phyloP scores from a whole-genome alignment of 352 stramenopile genomes.

The Phytophthora lateralis region DNA sequence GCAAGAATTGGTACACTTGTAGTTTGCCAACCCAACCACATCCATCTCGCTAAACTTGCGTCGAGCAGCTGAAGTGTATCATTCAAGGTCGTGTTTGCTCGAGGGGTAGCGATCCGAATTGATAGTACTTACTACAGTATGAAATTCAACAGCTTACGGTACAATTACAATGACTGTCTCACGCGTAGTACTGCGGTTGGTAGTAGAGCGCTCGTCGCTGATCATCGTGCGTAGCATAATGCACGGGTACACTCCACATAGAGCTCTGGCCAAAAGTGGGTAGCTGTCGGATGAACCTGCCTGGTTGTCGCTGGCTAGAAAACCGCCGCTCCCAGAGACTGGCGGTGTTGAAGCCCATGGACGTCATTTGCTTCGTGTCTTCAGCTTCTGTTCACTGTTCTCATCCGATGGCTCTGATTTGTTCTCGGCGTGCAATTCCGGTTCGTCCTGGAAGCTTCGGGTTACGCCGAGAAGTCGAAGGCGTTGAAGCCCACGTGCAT shows the following conservation, averaged over 20 bases:
- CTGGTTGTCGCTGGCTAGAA: background rate
- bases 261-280: slow-evolving; percentile 34
- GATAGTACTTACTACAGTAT: too few species aligned
- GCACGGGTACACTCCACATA: slow-evolving; percentile 22
- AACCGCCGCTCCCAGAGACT: slow-evolving; percentile 9
- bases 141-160: too few species aligned
- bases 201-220: slow-evolving; percentile 12
- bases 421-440: background rate
- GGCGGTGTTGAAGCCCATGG: slow-evolving; percentile 27
- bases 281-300: slow-evolving; percentile 7
- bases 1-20: too few species aligned
- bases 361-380: slow-evolving; percentile 21
- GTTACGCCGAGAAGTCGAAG: slow-evolving; percentile 44
- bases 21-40: too few species aligned
- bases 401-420: background rate
- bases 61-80: too few species aligned
- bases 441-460: slow-evolving; percentile 36
- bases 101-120: too few species aligned
- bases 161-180: background rate
- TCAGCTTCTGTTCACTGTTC: background rate
- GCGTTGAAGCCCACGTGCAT: slow-evolving; percentile 42
- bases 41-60: too few species aligned
- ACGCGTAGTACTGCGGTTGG: slow-evolving; percentile 20
- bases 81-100: too few species aligned
- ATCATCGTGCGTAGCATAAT: slow-evolving; percentile 5